Evolutionary conservation across 768 basidiomycete species (phyloP).

Genomic region (Suillus cothurnatus): DNA sequence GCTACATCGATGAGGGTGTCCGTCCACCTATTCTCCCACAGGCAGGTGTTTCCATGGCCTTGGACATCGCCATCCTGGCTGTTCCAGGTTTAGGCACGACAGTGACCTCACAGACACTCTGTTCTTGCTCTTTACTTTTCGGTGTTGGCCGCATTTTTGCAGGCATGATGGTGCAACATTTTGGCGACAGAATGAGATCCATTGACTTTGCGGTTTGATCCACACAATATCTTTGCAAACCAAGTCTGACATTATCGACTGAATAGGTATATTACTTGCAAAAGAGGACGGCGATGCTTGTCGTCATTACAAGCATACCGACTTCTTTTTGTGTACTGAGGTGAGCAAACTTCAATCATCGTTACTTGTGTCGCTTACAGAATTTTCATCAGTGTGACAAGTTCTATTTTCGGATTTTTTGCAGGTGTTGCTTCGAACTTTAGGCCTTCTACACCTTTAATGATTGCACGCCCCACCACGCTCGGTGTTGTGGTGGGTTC

Average conservation of each 20-base stretch:
- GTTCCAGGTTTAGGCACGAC: background rate
- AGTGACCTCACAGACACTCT: background rate
- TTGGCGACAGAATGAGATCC: slow-evolving; percentile 1
- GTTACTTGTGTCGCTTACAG: background rate
- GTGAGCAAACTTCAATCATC: background rate
- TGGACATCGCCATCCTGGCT: slow-evolving; percentile 7
- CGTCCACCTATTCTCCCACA: background rate
- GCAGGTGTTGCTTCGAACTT: background rate
- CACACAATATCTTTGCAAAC: background rate
- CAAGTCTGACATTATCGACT: background rate
- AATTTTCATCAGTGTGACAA: background rate
- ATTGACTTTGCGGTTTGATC: background rate
- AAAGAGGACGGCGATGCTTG: background rate
- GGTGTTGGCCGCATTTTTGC: background rate
- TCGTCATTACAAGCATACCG: background rate
- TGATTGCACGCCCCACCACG: background rate
- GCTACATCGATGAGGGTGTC: too few species aligned
- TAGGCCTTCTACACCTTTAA: background rate
- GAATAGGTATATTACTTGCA: background rate
- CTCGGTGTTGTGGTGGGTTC: background rate
- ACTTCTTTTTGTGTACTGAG: background rate
- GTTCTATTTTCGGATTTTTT: background rate
- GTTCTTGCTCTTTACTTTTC: slow-evolving; percentile 4
- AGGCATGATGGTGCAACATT: slow-evolving; percentile 4
- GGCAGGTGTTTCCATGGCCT: slow-evolving; percentile 7